Evolutionary conservation across 2,329 filamentous ascomycete species (phyloP), one percentile per base, ranked within the genome.

Genomic region (Hypoxylon sp.): DNA sequence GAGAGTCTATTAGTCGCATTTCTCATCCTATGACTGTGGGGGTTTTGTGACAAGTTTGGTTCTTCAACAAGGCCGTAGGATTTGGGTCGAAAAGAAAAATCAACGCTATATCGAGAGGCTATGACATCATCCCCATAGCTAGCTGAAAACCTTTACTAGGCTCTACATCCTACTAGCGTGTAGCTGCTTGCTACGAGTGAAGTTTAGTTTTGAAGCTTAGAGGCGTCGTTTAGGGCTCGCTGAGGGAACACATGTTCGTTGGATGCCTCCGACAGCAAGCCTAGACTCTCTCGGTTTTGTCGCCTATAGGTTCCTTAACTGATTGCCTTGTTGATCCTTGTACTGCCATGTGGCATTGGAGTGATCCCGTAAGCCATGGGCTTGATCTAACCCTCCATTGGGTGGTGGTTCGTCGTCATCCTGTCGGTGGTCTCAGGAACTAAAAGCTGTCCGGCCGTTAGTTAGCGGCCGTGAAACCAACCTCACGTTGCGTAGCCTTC

Each of bases 331-430:
- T 13, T 34, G 32, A 68, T 64, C 62, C 68, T 62, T 58, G 65
- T 41, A 53, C 19, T 57, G 62, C 65, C 65, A 65, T 65, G 62
- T 68, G 68, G 65, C 28, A 50, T 45, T 53, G 36, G 25, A n/a
- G 34, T 45, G 28, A 62, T 50, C 48, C 49, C 48, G 60, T 32
- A 49, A 32, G 41, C 46, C 38, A 41, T 41, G 46, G 41, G 25
- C 49, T 66, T 25, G 30, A 19, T 21, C 41, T 53, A 50, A 63
- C 38, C 51, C 48, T 49, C 45, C 45, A 21, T 25, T 48, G 43
- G 46, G 23, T 56, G 62, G 17, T 14, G 17, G 17, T 46, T 32
- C 55, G 49, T 67, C 67, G 23, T 65, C 61, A 50, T 60, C 30
- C 21, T 53, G 14, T 56, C 25, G 17, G 57, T 55, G 52, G 56